These are phyloP conservation scores for Colletotrichum sublineola DNA, from an alignment of 2,329 filamentous ascomycete genomes.

Conservation along the genomic window DNA sequence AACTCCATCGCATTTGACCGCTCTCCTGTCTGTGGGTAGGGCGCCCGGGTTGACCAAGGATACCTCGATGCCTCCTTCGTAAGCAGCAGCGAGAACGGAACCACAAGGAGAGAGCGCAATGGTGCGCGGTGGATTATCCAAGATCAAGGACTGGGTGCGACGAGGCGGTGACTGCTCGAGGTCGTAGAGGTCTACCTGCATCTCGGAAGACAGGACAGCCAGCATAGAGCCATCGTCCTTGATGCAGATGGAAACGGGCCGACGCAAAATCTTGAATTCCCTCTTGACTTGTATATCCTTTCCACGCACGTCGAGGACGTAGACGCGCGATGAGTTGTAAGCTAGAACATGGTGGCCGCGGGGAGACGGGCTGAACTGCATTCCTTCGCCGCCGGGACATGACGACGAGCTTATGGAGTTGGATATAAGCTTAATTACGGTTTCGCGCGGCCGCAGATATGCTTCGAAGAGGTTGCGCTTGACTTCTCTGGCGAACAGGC, in stretches of 20 bases:
- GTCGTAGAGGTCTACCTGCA: slow-evolving; percentile 89
- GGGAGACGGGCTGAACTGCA: slow-evolving; percentile 85
- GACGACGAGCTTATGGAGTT: slow-evolving; percentile 88
- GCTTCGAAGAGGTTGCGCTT: slow-evolving; percentile 84
- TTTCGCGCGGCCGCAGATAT: slow-evolving; percentile 78
- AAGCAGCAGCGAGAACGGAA: slow-evolving; percentile 85
- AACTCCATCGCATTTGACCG: slow-evolving; percentile 83
- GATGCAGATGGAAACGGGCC: slow-evolving; percentile 82
- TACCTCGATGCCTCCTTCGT: slow-evolving; percentile 90
- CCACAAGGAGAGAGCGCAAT: slow-evolving; percentile 87
- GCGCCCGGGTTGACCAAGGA: slow-evolving; percentile 77
- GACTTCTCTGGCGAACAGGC: slow-evolving; percentile 76
- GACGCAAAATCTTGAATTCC: slow-evolving; percentile 83
- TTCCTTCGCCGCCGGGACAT: slow-evolving; percentile 85
- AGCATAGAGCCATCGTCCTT: slow-evolving; percentile 82
- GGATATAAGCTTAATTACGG: slow-evolving; percentile 83
- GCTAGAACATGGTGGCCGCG: slow-evolving; percentile 81
- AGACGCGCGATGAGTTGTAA: slow-evolving; percentile 87
- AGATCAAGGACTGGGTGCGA: slow-evolving; percentile 78
- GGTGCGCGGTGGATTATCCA: slow-evolving; percentile 83
- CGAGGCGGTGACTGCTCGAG: slow-evolving; percentile 74
- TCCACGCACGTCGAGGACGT: slow-evolving; percentile 78
- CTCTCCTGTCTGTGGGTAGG: slow-evolving; percentile 75
- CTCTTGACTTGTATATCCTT: slow-evolving; percentile 74
- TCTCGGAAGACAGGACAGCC: slow-evolving; percentile 84